Percentiles rank a stretch among this genome's conserved stretches.
Conservation (phyloP, 805 yeast genomes). For the Grigorovia jiainica region DNA sequence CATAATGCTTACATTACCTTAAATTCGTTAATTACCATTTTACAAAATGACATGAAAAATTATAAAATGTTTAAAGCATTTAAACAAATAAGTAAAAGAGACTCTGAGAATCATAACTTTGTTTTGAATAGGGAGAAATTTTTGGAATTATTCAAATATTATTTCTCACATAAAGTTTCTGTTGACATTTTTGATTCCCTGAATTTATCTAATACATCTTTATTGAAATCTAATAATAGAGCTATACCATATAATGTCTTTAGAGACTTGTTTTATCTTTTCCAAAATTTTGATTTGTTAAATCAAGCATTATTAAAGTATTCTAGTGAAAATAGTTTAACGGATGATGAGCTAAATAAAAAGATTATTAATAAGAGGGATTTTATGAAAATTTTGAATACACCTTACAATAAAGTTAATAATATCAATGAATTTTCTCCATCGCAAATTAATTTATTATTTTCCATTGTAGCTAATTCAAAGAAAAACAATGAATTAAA, state of each 20-base stretch:
- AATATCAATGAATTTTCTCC: slow-evolving; percentile 34
- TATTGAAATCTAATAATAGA: slow-evolving; percentile 23
- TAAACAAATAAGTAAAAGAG: slow-evolving; percentile 22
- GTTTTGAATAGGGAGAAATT: slow-evolving; percentile 31
- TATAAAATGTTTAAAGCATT: slow-evolving; percentile 29
- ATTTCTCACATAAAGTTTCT: slow-evolving; percentile 33
- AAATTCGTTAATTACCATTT: slow-evolving; percentile 32
- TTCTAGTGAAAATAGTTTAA: slow-evolving; percentile 21
- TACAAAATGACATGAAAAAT: slow-evolving; percentile 33
- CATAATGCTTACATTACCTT: slow-evolving; percentile 26
- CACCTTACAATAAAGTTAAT: slow-evolving; percentile 33
- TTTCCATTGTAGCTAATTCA: slow-evolving; percentile 30
- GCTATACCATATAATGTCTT: slow-evolving; percentile 29
- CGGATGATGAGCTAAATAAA: slow-evolving; percentile 23
- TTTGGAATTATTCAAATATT: slow-evolving; percentile 24
- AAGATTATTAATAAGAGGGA: slow-evolving; percentile 30
- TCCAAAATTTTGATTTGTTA: slow-evolving; percentile 33
- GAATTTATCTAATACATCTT: slow-evolving; percentile 22
- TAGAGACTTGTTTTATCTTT: slow-evolving; percentile 32
- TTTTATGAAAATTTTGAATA: slow-evolving; percentile 27
- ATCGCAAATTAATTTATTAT: slow-evolving; percentile 32
- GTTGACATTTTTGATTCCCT: slow-evolving; percentile 28
- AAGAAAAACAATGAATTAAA: slow-evolving; percentile 17
- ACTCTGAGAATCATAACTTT: slow-evolving; percentile 20
- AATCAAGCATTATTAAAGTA: slow-evolving; percentile 32